These are phyloP conservation scores for Salinomyces thailandicus DNA, from an alignment of 2,329 filamentous ascomycete species.

Conservation along the genomic window DNA sequence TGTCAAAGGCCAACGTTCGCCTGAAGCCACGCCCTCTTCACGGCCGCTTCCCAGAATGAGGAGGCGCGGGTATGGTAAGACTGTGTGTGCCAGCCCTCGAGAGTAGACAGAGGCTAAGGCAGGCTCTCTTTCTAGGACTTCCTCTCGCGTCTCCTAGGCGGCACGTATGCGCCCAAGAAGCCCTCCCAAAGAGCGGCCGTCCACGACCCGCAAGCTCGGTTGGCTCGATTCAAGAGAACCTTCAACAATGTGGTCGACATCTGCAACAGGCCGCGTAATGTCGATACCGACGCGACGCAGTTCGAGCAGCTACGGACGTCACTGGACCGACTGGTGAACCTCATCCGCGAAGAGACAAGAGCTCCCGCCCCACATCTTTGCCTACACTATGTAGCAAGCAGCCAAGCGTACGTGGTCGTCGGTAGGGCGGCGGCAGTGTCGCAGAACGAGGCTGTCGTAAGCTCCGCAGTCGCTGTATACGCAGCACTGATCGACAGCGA, in stretches of 20 bases:
- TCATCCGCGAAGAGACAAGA: conserved; percentile 81
- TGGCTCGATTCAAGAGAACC: conserved; percentile 50
- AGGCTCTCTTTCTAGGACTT: conserved; percentile 18
- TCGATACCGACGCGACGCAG: conserved; percentile 42
- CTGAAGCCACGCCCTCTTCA: too few species aligned
- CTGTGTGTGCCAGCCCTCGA: too few species aligned
- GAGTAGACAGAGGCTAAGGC: too few species aligned
- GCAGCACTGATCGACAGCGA: conserved; percentile 90
- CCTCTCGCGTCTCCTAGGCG: conserved; percentile 53
- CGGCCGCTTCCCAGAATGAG: background rate
- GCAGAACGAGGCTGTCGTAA: conserved; percentile 75
- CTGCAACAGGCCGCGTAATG: conserved; percentile 47
- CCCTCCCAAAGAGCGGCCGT: conserved; percentile 28
- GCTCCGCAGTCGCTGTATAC: conserved; percentile 76
- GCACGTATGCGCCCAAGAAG: conserved; percentile 39
- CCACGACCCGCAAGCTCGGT: conserved; percentile 50
- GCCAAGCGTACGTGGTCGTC: conserved; percentile 81
- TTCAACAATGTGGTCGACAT: conserved; percentile 53
- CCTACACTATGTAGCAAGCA: conserved; percentile 72
- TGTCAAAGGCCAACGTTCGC: too few species aligned
- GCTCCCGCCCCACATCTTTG: conserved; percentile 84
- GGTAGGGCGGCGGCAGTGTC: conserved; percentile 80
- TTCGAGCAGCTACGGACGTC: conserved; percentile 41
- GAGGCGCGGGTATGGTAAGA: background rate
- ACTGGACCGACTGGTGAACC: conserved; percentile 48